Base-by-base conservation (phyloP, 2,329 filamentous ascomycete genomes). In the Colletotrichum karsti region DNA sequence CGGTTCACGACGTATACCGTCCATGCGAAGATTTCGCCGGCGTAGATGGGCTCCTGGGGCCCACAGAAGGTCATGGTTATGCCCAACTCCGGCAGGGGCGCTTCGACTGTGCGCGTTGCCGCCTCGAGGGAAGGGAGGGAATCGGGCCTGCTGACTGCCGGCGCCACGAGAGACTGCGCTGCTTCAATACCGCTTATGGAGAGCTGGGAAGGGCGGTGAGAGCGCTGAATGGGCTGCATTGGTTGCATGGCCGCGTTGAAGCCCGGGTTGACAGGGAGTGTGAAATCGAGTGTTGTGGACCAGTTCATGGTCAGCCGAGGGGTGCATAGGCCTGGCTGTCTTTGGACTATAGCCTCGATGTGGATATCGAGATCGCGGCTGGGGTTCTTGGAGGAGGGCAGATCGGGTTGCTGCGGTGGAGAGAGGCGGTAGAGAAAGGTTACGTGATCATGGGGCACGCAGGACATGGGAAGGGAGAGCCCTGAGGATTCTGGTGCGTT, bases 1-100 rank as follows among this genome's bases (percentile, higher is more conserved):
- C 91, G 88, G 77, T 95, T 96, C 71, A 93, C 91, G 39, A 95
- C 90, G 74, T 93, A 92, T 15, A 95, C 85, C 35, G 86, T 87
- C 90, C 93, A 93, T 42, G 83, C 82, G 76, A 96, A 94, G 55
- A 90, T 83, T 50, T 92, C 85, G 39, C 91, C 91, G 0, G 90
- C 86, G 64, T 83, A 84, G 24, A 93, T 83, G 59, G 85, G 83
- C 22, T 79, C 74, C 12, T 78, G 68, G 35, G 92, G 91, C 0
- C 87, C 90, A 6, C 87, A 88, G 74, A 96, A 91, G 42, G 91
- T 94, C 80, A 95, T 89, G 37, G 91, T 93, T 64, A 95, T 87
- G 66, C 92, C 92, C 56, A 93, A 88, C 67, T 91, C 87, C 3
- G 86, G 85, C 41, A 88, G 76, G 56, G 81, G 73, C 51, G 82